Base-by-base conservation (phyloP, 208 protist species). In the Strigomonas galati region DNA sequence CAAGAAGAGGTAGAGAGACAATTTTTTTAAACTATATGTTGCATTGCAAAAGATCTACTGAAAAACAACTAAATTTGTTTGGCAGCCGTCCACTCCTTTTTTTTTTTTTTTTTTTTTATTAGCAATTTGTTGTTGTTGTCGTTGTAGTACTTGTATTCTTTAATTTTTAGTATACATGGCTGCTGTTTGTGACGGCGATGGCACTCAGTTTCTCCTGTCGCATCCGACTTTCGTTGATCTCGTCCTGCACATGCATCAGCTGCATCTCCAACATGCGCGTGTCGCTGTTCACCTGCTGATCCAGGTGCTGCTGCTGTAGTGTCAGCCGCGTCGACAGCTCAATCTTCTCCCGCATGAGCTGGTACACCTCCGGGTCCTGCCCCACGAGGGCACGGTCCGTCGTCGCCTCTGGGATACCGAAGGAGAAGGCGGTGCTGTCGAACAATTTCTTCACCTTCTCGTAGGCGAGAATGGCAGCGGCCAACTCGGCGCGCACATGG, bases 351-450 rank as follows among this genome's bases (percentile, higher is more conserved):
- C 26, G 31, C 19, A 71, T 57, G 5, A 31, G 2, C 10, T 65
- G 40, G 62, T 69, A 79, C 12, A 72, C 72, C 7, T 67, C 27
- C 26, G 74, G 32, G 63, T 73, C 73, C 30, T n/a, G n/a, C n/a
- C n/a, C n/a, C n/a, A n/a, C n/a, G n/a, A n/a, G n/a, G n/a, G n/a
- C n/a, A n/a, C n/a, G n/a, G n/a, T n/a, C n/a, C n/a, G n/a, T n/a
- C 9, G 9, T 6, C 37, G 37, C 6, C 9, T 44, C 37, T 44
- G 37, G 14, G 37, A 44, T 6, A 14, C 14, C 37, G 9, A 14
- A 14, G 9, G 14, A 17, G 37, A 44, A 44, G 37, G 37, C 37
- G 37, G 37, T 14, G 37, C 37, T 44, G 37, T 44, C 37, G 37
- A 44, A 17, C 9, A 14, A 44, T 14, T 44, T n/a, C n/a, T n/a